phyloP scores from a whole-genome alignment of 768 basidiomycete genomes.

The Kwoniella pini region DNA sequence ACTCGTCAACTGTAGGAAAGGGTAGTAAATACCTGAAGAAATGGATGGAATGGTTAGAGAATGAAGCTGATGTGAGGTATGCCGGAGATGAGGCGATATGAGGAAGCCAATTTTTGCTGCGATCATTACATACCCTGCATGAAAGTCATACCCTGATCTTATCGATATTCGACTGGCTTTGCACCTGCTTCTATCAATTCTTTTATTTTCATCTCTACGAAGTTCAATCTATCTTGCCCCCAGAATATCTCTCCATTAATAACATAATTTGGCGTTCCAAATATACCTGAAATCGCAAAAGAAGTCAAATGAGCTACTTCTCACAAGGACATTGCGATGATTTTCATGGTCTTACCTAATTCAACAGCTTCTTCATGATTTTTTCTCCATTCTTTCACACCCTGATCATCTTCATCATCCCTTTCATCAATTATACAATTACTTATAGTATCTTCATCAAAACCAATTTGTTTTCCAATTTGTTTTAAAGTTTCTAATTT shows the following conservation, averaged over 20 bases:
- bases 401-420: conserved; percentile 26
- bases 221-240: conserved; percentile 40
- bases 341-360: conserved; percentile 35
- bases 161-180: conserved; percentile 14
- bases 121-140: not conserved
- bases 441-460: conserved; percentile 23
- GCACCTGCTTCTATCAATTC: conserved; percentile 26
- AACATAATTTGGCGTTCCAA: conserved; percentile 45
- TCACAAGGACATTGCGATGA: too few species aligned
- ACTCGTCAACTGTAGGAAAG: conserved; percentile 84
- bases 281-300: conserved; percentile 25
- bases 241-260: conserved; percentile 47
- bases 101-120: not conserved
- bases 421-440: conserved; percentile 25
- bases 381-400: conserved; percentile 27
- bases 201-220: conserved; percentile 33
- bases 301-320: too few species aligned
- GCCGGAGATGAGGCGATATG: conserved; percentile 59
- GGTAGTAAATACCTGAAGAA: conserved; percentile 80
- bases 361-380: conserved; percentile 35
- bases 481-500: conserved; percentile 22
- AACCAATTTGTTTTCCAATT: conserved; percentile 24
- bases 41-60: conserved; percentile 90
- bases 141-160: too few species aligned
- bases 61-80: conserved; percentile 84